Base-by-base conservation (phyloP, 306 rosid species). In the Vigna mungo region DNA sequence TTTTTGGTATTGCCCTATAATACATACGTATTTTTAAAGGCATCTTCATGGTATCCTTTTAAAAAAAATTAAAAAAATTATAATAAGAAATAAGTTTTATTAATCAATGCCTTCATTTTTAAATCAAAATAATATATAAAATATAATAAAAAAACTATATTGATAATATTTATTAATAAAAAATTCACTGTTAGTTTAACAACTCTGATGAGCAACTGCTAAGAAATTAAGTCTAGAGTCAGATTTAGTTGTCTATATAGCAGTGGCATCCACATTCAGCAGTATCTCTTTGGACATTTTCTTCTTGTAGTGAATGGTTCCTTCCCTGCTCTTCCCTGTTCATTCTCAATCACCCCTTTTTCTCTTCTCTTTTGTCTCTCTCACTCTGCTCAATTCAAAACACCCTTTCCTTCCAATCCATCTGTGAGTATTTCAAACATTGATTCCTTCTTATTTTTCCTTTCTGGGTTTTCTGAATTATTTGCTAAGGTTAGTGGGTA, bases 371-470 rank as follows among this genome's bases (percentile, higher is more conserved):
- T 2, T 9, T 39, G 3, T 39, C 2, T 69, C 10, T 17, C 51
- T 17, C n/a, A 37, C 49, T 65, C 71, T 65, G 52, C 11, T 36
- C 27, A 34, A 53, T 6, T 20, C 34, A 49, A 15, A 3, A 51
- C 63, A 18, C 25, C 49, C 7, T 52, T 46, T 71, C 51, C 36
- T 39, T 65, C 73, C 8, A 18, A 41, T 56, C 49, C 56, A 14
- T 76, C 77, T 63, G 86, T 87, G 74, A 87, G 88, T 76, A 65
- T 61, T 58, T 70, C 48, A 66, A 13, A 73, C 36, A 27, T 59
- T 83, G n/a, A 2, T 65, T 65, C 32, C 52, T 9, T 18, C 5
- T 18, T 17, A 0, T 18, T 65, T 65, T 39, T 41, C 2, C 8
- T 39, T 17, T 65, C 0, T 65, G 32, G 71, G 30, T 63, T 63